phyloP scores from a whole-genome alignment of 2,329 filamentous ascomycete genomes.

The Endocalyx cinctus region DNA sequence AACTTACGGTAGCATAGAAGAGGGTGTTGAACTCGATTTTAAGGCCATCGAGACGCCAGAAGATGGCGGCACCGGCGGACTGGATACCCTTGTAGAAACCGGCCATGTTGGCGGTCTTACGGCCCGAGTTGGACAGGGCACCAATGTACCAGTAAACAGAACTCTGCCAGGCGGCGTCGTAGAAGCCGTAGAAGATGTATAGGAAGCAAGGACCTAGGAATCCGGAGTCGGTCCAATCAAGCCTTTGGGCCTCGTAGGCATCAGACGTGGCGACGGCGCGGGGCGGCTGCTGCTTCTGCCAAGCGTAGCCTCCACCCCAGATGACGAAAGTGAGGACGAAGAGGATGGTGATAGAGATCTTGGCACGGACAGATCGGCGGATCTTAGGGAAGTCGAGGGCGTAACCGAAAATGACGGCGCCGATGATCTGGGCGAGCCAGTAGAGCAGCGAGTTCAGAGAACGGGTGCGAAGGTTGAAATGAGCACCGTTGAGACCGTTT shows the following conservation, averaged over 20 bases:
- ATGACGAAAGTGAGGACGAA: constrained; percentile 63
- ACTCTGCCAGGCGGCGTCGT: constrained; percentile 84
- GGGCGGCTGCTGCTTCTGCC: constrained; percentile 52
- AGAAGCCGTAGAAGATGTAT: constrained; percentile 47
- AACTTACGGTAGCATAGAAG: constrained; percentile 54
- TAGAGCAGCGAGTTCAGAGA: constrained; percentile 68
- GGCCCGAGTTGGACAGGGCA: constrained; percentile 83
- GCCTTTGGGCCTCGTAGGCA: constrained; percentile 11
- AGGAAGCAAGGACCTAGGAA: constrained; percentile 71
- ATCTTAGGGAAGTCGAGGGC: constrained; percentile 55
- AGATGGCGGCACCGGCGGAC: constrained; percentile 77
- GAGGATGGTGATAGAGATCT: constrained; percentile 51
- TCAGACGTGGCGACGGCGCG: constrained; percentile 25
- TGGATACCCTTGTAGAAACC: constrained; percentile 86
- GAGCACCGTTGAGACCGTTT: constrained; percentile 64
- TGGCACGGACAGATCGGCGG: constrained; percentile 59
- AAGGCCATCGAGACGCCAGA: constrained; percentile 63
- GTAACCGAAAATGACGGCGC: constrained; percentile 62
- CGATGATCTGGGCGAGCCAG: constrained; percentile 68
- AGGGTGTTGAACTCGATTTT: constrained; percentile 63
- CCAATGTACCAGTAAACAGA: constrained; percentile 96
- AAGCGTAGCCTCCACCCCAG: constrained; percentile 73
- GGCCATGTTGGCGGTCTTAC: constrained; percentile 86
- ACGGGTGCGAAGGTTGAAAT: constrained; percentile 67
- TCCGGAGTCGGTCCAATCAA: constrained; percentile 55